A percentile compares a stretch with the other conserved stretches of the same genome.
Conservation (phyloP, 805 yeast species). For the Candida tallmaniae region DNA sequence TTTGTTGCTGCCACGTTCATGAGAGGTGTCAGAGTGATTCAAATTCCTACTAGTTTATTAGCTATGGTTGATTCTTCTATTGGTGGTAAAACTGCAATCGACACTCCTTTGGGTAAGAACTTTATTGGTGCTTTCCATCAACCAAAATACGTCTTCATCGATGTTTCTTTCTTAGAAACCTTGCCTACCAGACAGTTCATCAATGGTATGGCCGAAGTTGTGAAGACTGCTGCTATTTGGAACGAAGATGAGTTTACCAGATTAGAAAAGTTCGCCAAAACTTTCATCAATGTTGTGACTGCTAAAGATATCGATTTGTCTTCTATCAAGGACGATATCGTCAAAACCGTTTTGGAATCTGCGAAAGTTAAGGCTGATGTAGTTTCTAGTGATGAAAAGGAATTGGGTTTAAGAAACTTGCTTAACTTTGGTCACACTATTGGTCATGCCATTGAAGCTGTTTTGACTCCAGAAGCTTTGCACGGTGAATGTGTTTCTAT, state of each 20-base stretch:
- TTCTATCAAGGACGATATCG: constrained; percentile 67
- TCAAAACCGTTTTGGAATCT: constrained; percentile 77
- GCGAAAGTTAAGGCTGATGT: constrained; percentile 90
- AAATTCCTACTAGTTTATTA: constrained; percentile 87
- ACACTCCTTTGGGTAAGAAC: constrained; percentile 93
- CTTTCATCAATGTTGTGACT: constrained; percentile 62
- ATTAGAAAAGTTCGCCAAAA: constrained; percentile 69
- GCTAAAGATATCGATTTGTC: constrained; percentile 46
- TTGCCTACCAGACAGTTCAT: constrained; percentile 91
- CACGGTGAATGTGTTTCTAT: constrained; percentile 99
- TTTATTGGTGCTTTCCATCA: constrained; percentile 98
- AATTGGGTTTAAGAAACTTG: constrained; percentile 87
- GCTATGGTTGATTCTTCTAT: constrained; percentile 98
- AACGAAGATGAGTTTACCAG: constrained; percentile 82
- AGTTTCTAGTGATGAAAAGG: constrained; percentile 91
- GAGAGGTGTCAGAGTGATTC: constrained; percentile 95
- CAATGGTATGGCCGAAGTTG: constrained; percentile 97
- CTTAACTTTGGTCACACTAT: constrained; percentile 95
- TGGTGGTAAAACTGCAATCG: constrained; percentile 98
- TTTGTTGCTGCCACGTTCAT: constrained; percentile 98
- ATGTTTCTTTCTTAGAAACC: constrained; percentile 79
- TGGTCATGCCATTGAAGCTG: constrained; percentile 98
- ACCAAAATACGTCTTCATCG: constrained; percentile 83
- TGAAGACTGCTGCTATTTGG: constrained; percentile 98
- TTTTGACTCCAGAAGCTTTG: constrained; percentile 89